Base-by-base conservation (phyloP, 495 filamentous ascomycete genomes). In the Aspergillus olivimuriae region DNA sequence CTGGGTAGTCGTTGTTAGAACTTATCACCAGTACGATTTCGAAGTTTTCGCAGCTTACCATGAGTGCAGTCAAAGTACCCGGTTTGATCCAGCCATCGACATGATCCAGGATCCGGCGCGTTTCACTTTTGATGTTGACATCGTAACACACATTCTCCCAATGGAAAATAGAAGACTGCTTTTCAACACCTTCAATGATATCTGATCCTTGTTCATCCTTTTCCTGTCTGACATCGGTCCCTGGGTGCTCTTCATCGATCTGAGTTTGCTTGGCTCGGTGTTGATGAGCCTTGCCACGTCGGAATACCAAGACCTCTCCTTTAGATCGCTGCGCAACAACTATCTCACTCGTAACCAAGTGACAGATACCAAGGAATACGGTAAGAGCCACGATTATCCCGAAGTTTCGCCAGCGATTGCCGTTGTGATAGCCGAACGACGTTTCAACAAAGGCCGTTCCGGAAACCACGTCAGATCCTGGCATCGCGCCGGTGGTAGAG, bases 71-170 rank as follows among this genome's bases (percentile, higher is more conserved):
- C 23, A 86, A 63, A 17, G 73, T 78, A 0, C 83, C 82, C 9
- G 83, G 83, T 48, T 75, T 75, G 4, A 85, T 75, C 61, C 73
- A 85, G 22, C 83, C 83, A 44, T 75, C 66, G 4, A 85, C 74
- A 43, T 79, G 58, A 18, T 76, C 64, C 1, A 82, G 63, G 12
- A 85, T 61, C 14, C 67, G 63, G 31, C 73, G 61, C 35, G 74
- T 52, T 4, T 74, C 64, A 20, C 63, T 66, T 24, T 77, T 66
- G 51, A 69, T 69, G 4, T 72, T 75, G 28, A 84, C 77, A 9
- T 72, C 73, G 47, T 86, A 88, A 49, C 72, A 76, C 6, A 90
- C 70, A 47, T 80, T 66, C 55, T 84, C 73, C 81, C 80, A 86
- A 7, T 84, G 84, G 46, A 87, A 76, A 33, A 88, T 77, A 37